A percentile compares a stretch with the other conserved stretches of the same genome.
Conservation (phyloP, 139 green algal species). For the Asterochloris erici region DNA sequence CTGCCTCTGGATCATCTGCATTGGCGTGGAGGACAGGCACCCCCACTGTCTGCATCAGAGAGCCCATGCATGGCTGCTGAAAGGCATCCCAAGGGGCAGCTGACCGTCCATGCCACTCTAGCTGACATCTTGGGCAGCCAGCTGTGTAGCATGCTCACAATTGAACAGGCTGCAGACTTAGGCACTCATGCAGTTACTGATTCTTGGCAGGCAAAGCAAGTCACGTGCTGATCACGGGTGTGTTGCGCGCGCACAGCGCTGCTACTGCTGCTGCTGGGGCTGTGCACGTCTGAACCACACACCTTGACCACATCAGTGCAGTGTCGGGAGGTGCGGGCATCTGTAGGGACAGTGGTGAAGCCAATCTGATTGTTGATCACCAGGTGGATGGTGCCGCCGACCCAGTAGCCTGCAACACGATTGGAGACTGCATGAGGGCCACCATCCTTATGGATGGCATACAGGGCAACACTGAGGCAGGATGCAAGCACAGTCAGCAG, state of each 20-base stretch:
- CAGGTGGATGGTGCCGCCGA: conserved; percentile 73
- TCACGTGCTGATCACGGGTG: background rate
- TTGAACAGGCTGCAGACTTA: too few species aligned
- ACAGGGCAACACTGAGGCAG: too few species aligned
- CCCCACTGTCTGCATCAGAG: background rate
- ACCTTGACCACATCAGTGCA: conserved; percentile 65
- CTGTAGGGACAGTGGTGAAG: conserved; percentile 73
- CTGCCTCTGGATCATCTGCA: conserved; percentile 76
- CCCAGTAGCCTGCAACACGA: conserved; percentile 56
- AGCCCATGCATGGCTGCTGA: background rate
- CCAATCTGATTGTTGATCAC: conserved; percentile 88
- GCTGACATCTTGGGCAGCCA: too few species aligned
- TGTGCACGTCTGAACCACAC: conserved; percentile 32
- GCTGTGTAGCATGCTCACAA: too few species aligned
- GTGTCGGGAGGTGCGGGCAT: conserved; percentile 58
- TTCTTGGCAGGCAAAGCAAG: background rate
- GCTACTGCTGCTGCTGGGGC: conserved; percentile 1
- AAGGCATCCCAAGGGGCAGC: too few species aligned
- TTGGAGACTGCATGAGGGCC: background rate
- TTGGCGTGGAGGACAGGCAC: conserved; percentile 73
- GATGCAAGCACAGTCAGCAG: too few species aligned
- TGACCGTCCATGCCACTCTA: too few species aligned
- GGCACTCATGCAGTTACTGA: background rate
- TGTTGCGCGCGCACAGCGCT: background rate
- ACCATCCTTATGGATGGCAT: too few species aligned